Conservation (phyloP, 2,329 filamentous ascomycete species). For the Pyricularia pennisetigena region DNA sequence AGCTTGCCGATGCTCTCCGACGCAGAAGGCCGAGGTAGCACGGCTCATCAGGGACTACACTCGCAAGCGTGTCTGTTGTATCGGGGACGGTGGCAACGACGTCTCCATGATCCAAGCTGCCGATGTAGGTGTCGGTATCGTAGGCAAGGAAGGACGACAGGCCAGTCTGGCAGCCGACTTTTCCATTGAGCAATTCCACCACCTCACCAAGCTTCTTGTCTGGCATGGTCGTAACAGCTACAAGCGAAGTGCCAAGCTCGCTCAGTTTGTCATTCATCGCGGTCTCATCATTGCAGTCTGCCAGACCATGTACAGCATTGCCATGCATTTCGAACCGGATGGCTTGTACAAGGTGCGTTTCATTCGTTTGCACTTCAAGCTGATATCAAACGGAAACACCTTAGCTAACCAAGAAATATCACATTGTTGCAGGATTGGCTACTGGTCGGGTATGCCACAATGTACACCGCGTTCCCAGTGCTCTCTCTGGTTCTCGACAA, state of each 20-base stretch:
- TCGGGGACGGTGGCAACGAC: conserved; percentile 96
- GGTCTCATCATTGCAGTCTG: conserved; percentile 92
- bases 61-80: conserved; percentile 92
- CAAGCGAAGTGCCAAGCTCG: conserved; percentile 89
- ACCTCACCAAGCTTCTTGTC: conserved; percentile 92
- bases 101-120: conserved; percentile 99
- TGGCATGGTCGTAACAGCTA: conserved; percentile 98
- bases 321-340: conserved; percentile 83
- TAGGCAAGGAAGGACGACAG: conserved; percentile 94
- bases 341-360: conserved; percentile 63
- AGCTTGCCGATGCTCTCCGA: conserved; percentile 92
- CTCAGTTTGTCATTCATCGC: conserved; percentile 96
- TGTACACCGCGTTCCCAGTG: conserved; percentile 90
- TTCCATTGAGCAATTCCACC: conserved; percentile 88
- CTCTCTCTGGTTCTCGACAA: conserved; percentile 89
- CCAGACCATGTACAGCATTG: conserved; percentile 95
- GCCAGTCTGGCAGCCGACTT: conserved; percentile 94
- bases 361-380: neutral
- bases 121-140: conserved; percentile 94
- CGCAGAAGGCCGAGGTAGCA: conserved; percentile 92
- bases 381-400: neutral
- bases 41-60: conserved; percentile 83
- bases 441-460: conserved; percentile 88
- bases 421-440: conserved; percentile 59
- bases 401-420: neutral